Percentiles rank a stretch among this genome's conserved stretches.
These are phyloP conservation scores for Mortierella antarctica DNA, from an alignment of 192 early-diverging fungal genomes.

Conservation along the genomic window DNA sequence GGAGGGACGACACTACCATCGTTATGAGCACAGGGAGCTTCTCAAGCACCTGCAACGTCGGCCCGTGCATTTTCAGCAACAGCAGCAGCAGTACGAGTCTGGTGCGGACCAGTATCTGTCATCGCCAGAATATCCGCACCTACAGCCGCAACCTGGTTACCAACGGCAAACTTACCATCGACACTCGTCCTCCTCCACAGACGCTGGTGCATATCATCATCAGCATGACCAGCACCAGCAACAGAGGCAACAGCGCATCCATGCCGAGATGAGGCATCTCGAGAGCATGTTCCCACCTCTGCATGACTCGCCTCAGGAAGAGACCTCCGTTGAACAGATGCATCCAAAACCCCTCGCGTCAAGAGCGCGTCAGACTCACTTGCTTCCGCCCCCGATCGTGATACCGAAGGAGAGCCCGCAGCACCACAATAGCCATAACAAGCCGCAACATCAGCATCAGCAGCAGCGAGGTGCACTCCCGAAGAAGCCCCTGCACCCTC, in stretches of 20 bases:
- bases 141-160: background rate
- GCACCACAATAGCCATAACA: background rate
- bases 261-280: constrained; percentile 23
- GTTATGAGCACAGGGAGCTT: constrained; percentile 11
- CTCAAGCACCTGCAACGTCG: constrained; percentile 8
- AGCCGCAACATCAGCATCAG: background rate
- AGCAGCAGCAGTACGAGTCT: constrained; percentile 1
- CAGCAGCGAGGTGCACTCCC: background rate
- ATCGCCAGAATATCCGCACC: background rate
- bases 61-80: constrained; percentile 4
- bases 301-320: constrained; percentile 23
- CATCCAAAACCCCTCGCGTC: constrained; percentile 2
- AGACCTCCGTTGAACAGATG: constrained; percentile 2
- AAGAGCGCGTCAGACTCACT: constrained; percentile 6
- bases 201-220: constrained; percentile 24
- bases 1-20: background rate
- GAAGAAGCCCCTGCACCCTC: constrained; percentile 1
- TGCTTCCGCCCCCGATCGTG: constrained; percentile 23
- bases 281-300: constrained; percentile 33
- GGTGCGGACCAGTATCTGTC: constrained; percentile 13
- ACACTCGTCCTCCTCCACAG: background rate
- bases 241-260: constrained; percentile 2
- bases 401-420: constrained; percentile 17
- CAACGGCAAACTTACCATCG: constrained; percentile 8
- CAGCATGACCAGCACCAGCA: constrained; percentile 4